phyloP scores from a whole-genome alignment of 2,329 filamentous ascomycete species.

The Fusarium algeriense region DNA sequence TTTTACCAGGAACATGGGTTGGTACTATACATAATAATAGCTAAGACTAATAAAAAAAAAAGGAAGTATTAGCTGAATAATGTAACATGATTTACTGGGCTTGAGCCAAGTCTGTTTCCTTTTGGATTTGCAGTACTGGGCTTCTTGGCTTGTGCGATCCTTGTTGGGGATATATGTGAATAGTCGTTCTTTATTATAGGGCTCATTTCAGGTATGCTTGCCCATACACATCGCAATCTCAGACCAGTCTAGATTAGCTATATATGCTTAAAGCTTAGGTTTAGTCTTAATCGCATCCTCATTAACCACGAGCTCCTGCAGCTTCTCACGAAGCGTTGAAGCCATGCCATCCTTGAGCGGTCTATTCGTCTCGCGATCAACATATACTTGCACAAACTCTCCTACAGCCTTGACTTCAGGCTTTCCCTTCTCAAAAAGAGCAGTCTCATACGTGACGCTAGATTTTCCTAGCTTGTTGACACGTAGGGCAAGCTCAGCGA shows the following conservation, averaged over 20 bases:
- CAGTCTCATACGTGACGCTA: constrained; percentile 91
- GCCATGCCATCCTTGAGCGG: constrained; percentile 77
- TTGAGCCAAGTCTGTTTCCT: background rate
- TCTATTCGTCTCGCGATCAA: constrained; percentile 77
- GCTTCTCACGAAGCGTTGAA: constrained; percentile 66
- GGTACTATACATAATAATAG: background rate
- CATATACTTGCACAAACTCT: constrained; percentile 88
- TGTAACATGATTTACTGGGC: background rate
- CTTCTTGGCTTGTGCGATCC: background rate
- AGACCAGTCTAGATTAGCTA: no score
- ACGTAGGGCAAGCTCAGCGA: constrained; percentile 83
- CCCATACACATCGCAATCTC: no score
- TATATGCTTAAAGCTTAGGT: constrained; percentile 28
- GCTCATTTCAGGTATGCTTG: background rate
- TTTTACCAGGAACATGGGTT: background rate
- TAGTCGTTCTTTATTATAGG: background rate
- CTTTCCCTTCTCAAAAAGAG: constrained; percentile 81
- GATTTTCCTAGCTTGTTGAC: constrained; percentile 87
- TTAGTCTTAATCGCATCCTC: constrained; percentile 1
- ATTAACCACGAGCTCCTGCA: constrained; percentile 66
- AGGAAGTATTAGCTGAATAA: background rate
- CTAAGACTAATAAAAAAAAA: background rate
- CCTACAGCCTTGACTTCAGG: constrained; percentile 83
- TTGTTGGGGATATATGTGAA: background rate
- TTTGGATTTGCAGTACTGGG: background rate